A percentile compares a stretch with the other conserved stretches of the same genome.
These are phyloP conservation scores for Diaporthe sp. DNA, from an alignment of 2,329 filamentous ascomycete species.

Conservation along the genomic window DNA sequence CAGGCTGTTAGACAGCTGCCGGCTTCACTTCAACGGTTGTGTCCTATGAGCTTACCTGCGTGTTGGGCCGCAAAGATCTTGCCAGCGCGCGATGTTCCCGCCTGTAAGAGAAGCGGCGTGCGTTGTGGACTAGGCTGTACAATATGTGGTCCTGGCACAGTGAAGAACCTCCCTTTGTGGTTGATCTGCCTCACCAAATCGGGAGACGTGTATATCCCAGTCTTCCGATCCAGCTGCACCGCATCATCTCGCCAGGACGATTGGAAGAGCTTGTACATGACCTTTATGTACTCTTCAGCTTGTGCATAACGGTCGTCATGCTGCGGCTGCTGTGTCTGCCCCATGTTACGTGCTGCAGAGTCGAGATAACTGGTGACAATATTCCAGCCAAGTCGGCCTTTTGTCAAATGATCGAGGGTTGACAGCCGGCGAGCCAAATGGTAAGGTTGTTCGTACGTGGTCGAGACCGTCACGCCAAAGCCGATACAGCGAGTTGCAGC, in stretches of 20 bases:
- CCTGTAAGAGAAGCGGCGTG: constrained; percentile 78
- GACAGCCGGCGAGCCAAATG: constrained; percentile 75
- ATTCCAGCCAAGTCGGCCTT: constrained; percentile 68
- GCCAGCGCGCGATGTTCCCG: constrained; percentile 76
- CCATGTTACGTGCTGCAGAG: constrained; percentile 75
- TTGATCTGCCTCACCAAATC: constrained; percentile 72
- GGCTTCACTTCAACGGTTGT: not conserved
- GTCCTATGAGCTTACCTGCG: constrained; percentile 58
- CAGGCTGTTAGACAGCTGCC: constrained; percentile 15
- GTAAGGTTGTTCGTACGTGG: constrained; percentile 79
- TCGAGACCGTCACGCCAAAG: constrained; percentile 77
- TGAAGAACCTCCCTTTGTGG: constrained; percentile 70
- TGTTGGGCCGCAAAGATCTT: constrained; percentile 78
- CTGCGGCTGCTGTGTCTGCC: constrained; percentile 68
- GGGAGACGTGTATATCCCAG: constrained; percentile 71
- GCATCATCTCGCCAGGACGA: constrained; percentile 71
- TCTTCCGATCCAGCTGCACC: constrained; percentile 64
- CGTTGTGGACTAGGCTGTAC: constrained; percentile 77
- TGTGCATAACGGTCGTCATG: constrained; percentile 74
- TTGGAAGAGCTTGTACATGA: constrained; percentile 68
- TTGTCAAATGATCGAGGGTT: constrained; percentile 76
- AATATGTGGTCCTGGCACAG: constrained; percentile 71
- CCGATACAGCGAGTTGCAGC: constrained; percentile 76
- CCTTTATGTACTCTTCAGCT: constrained; percentile 73
- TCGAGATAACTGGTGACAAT: constrained; percentile 79